Evolutionary conservation across 768 basidiomycete genomes (phyloP), one percentile per base, ranked within the genome.

Genomic region (Cystobasidium ongulense): DNA sequence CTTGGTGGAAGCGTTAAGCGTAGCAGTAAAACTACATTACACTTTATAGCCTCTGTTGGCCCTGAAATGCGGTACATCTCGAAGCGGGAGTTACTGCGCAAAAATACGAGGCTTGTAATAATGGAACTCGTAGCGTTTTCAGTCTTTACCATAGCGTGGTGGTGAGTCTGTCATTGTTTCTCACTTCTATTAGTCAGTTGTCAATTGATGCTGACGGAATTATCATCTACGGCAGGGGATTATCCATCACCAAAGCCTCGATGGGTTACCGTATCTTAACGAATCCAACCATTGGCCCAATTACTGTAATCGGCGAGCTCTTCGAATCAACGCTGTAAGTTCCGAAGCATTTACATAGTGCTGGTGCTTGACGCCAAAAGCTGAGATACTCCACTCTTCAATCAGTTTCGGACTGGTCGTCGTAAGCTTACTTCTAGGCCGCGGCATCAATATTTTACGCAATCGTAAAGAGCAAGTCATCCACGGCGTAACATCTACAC

Each of bases 81-180:
- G 4, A 75, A 75, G 61, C 68, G 66, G 21, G 74, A 75, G 29
- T 57, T 75, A 11, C 52, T 75, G 27, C 62, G 68, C 4, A 67
- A 52, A 25, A 75, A 75, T 59, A 63, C 71, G 4, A 1, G 54
- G 1, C 46, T 75, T 13, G 59, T 75, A 38, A 39, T 36, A 27
- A 18, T 72, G n/a, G 74, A 75, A 36, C 54, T 67, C 23, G 29
- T 62, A 31, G 27, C 54, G 4, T 75, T 72, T 50, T 59, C 71
- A 21, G 21, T 70, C 10, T 75, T 75, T 43, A 74, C 53, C 7
- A 25, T 71, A 27, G 39, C 46, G 1, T 75, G 74, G 74, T 59
- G 53, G 53, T 63, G 57, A 72, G 61, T 70, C 66, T 27, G 66
- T 23, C 35, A 31, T 7, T 17, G 59, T 18, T 23, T 62, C 41